These are phyloP conservation scores for Fraxinus nigra DNA, from an alignment of 305 asterid species.

Conservation along the genomic window DNA sequence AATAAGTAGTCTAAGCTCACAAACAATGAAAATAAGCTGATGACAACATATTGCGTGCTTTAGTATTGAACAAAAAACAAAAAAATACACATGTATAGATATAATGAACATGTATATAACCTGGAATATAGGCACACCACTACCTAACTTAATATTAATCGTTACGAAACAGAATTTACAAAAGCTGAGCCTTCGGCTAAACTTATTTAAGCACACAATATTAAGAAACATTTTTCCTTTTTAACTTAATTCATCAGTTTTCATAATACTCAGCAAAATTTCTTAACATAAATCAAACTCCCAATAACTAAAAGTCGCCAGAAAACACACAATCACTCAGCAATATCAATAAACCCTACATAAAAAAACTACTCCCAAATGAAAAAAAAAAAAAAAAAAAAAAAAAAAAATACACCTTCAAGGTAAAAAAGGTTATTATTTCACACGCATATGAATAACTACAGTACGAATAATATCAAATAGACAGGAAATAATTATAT, in stretches of 20 bases:
- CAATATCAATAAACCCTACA: slow-evolving; percentile 8
- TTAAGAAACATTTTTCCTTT: background rate
- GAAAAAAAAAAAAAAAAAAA: background rate
- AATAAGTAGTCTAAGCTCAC: background rate
- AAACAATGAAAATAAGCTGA: background rate
- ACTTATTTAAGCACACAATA: background rate
- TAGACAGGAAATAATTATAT: slow-evolving; percentile 2
- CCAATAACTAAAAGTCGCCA: slow-evolving; percentile 4
- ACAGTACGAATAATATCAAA: slow-evolving; percentile 1
- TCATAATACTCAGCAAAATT: slow-evolving; percentile 4
- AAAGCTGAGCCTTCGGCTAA: background rate
- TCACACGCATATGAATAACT: slow-evolving; percentile 3
- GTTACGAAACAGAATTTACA: background rate
- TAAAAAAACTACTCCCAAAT: background rate
- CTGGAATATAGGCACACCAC: background rate
- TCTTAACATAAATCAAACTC: background rate
- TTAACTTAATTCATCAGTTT: slow-evolving; percentile 7
- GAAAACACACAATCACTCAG: background rate
- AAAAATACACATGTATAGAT: background rate
- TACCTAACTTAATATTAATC: background rate
- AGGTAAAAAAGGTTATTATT: background rate
- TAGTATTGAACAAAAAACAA: background rate
- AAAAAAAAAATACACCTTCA: background rate
- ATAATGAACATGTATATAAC: background rate
- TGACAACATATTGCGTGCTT: background rate